Conservation (phyloP, 2,329 filamentous ascomycete genomes). For the Nemania abortiva region DNA sequence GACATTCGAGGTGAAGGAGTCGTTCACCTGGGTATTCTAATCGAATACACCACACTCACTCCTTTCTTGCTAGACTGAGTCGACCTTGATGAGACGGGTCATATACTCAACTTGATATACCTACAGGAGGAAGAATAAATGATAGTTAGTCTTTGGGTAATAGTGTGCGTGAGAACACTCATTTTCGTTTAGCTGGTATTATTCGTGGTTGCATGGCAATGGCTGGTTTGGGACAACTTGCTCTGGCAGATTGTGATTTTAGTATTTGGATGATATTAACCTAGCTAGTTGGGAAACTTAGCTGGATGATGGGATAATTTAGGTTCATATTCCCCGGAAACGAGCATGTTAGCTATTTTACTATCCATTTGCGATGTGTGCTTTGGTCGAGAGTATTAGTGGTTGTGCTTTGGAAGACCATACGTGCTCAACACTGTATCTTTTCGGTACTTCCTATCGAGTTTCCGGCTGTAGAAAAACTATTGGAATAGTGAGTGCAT, state of each 20-base stretch:
- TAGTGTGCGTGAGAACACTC: conserved; percentile 16
- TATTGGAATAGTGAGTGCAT: not conserved
- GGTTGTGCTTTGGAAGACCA: not conserved
- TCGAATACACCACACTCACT: not conserved
- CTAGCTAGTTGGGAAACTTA: not conserved
- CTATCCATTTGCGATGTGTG: not conserved
- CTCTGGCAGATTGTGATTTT: conserved; percentile 24
- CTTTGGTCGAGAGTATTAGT: not conserved
- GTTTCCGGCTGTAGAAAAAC: no score
- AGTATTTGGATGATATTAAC: not conserved
- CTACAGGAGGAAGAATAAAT: not conserved
- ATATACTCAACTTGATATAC: not conserved
- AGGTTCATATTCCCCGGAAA: conserved; percentile 5
- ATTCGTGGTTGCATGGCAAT: conserved; percentile 26
- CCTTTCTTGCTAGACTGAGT: not conserved
- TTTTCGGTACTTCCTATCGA: no score
- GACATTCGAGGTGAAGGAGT: conserved; percentile 71
- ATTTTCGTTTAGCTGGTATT: conserved; percentile 5
- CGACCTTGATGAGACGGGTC: not conserved
- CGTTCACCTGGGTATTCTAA: conserved; percentile 75
- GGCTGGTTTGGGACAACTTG: conserved; percentile 15
- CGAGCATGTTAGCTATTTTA: not conserved
- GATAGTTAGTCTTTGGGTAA: not conserved
- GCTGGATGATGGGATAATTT: not conserved
- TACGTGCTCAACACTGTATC: not conserved